phyloP scores from a whole-genome alignment of 345 rosid genomes.

The Moricandia moricandioides region DNA sequence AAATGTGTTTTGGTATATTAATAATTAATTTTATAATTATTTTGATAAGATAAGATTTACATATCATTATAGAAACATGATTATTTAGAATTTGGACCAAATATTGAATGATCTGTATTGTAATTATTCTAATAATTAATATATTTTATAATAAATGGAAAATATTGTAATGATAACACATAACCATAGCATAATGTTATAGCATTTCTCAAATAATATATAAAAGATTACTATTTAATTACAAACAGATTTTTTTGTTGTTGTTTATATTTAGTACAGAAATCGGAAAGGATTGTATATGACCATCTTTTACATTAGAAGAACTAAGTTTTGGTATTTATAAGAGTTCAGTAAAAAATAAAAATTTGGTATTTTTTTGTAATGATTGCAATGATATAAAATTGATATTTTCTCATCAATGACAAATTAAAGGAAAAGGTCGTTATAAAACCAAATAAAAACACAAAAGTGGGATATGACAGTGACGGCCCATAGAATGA shows the following conservation, averaged over 20 bases:
- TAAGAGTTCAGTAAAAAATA: too few species aligned
- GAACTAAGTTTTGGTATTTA: neutral
- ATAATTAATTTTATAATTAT: too few species aligned
- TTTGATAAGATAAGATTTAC: too few species aligned
- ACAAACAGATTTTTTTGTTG: conserved; percentile 21
- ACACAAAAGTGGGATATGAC: conserved; percentile 15
- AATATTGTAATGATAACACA: too few species aligned
- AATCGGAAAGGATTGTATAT: neutral
- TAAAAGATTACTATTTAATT: neutral
- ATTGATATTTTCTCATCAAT: neutral
- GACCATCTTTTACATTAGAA: neutral
- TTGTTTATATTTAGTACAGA: neutral
- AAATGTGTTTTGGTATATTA: neutral
- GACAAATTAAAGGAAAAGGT: neutral
- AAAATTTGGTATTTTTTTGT: neutral
- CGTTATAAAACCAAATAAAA: neutral
- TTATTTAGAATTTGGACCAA: too few species aligned
- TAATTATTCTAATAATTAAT: too few species aligned
- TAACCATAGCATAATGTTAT: too few species aligned
- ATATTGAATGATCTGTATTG: too few species aligned
- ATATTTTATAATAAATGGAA: neutral
- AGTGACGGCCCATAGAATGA: conserved; percentile 17
- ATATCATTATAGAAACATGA: too few species aligned
- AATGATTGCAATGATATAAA: neutral
- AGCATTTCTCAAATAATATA: too few species aligned